Base-by-base conservation (phyloP, 495 filamentous ascomycete genomes). In the Xylaria bambusicola region DNA sequence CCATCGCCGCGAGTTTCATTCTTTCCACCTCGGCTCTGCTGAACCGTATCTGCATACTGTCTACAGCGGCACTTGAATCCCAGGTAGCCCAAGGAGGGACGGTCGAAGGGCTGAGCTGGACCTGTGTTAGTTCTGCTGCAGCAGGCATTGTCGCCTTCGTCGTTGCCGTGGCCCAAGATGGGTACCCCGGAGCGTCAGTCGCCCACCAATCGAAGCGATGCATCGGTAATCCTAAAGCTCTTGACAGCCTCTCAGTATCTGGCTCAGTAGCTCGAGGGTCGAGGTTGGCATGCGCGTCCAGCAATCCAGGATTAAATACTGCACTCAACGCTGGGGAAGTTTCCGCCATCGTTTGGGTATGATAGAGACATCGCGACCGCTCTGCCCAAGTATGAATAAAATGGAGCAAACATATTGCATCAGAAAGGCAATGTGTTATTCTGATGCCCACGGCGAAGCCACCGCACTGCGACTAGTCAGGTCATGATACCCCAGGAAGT, bases 341-440 rank as follows among this genome's bases (percentile, higher is more conserved):
- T 1, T 12, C 26, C 9, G 4, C 1, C 9, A 9, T 8, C 7
- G 47, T 36, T 13, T 29, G 38, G 8, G 36, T n/a, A 27, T 33
- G 36, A 21, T 62, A 66, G 0, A 65, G 44, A 12, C 35, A 38
- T 38, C 36, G 52, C 45, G 60, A 72, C 36, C 21, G 51, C 8
- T 54, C 56, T 33, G 75, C 72, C 79, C 76, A 82, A 31, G 75
- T 68, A 27, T 81, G 72, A 4, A 75, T 68, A 29, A 85, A 84
- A 17, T 70, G 60, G 12, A 75, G 64, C n/a, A 85, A 55, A 1
- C 75, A 45, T 26, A 75, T 65, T 2, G 79, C 78, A 65, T 85
- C 82, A 1, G 75, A 74, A 5, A 84, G 63, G 15, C 73, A 72
- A 62, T 85, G 81, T 0, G 76, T 69, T 0, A 80, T 52, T 38